Conservation (phyloP, 371 early-diverging fungal species). For the Mortierella sp. region DNA sequence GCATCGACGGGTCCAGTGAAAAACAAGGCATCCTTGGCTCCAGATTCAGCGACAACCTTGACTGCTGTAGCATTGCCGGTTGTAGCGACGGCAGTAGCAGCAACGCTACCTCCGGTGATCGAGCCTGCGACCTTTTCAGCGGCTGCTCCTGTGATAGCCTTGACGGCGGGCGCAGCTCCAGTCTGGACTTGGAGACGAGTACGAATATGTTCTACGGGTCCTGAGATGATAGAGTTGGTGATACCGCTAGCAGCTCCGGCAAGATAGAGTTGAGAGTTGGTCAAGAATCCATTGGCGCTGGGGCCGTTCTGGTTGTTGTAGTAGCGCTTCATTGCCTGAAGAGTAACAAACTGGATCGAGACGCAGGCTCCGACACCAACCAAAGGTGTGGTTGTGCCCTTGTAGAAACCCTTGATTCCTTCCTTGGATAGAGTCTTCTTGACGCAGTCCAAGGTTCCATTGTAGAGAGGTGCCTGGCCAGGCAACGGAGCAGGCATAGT, state of each 20-base stretch:
- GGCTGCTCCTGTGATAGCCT: constrained; percentile 17
- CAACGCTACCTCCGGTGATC: constrained; percentile 3
- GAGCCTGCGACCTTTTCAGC: constrained; percentile 10
- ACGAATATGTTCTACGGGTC: constrained; percentile 89
- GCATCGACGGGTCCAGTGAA: constrained; percentile 82
- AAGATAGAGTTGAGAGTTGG: constrained; percentile 76
- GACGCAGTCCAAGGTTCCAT: constrained; percentile 82
- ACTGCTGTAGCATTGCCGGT: constrained; percentile 22
- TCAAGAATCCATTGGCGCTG: constrained; percentile 59
- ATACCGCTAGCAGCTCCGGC: constrained; percentile 87
- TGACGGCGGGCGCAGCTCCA: constrained; percentile 24
- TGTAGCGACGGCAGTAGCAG: constrained; percentile 24
- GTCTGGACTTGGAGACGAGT: constrained; percentile 85
- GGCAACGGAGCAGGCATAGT: constrained; percentile 79
- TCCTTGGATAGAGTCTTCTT: constrained; percentile 77
- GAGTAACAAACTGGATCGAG: constrained; percentile 83
- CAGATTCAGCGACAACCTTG: constrained; percentile 38
- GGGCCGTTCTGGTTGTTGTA: constrained; percentile 67
- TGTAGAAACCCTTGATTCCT: constrained; percentile 82
- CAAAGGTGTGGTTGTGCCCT: constrained; percentile 84
- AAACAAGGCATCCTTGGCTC: constrained; percentile 42
- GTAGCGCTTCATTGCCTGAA: constrained; percentile 80
- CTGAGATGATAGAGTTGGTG: constrained; percentile 85
- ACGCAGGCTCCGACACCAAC: constrained; percentile 87
- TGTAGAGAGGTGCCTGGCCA: constrained; percentile 68